Evolutionary conservation across 106 monocot species (phyloP).

Genomic region (Allium sativum): DNA sequence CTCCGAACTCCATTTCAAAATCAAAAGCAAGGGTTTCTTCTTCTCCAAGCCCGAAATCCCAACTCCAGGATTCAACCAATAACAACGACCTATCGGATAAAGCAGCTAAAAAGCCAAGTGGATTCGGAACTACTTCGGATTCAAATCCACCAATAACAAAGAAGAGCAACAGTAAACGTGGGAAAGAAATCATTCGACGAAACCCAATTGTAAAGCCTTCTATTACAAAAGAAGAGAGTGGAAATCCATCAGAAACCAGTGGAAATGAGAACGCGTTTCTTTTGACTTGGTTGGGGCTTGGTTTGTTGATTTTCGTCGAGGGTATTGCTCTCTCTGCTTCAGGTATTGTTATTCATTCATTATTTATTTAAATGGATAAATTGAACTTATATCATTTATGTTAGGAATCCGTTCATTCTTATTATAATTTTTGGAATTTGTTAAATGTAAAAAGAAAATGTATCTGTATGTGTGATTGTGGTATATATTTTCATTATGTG

Average conservation of each 20-base stretch:
- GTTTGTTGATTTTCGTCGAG: slow-evolving; percentile 5
- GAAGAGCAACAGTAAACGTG: background rate
- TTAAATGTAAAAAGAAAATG: too few species aligned
- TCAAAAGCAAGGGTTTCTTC: background rate
- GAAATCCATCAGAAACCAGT: background rate
- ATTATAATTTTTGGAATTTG: too few species aligned
- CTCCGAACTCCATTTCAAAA: background rate
- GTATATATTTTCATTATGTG: too few species aligned
- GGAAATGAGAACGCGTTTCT: slow-evolving; percentile 4
- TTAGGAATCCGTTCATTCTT: too few species aligned
- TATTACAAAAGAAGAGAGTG: background rate
- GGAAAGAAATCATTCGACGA: background rate
- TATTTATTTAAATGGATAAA: too few species aligned
- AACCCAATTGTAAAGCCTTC: slow-evolving; percentile 2
- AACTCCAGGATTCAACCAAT: background rate
- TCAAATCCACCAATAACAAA: background rate
- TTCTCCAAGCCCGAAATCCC: background rate
- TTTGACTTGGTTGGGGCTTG: slow-evolving; percentile 8
- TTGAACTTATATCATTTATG: too few species aligned
- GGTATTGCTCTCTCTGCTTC: slow-evolving; percentile 5
- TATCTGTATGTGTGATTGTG: too few species aligned
- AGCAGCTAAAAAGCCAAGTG: background rate
- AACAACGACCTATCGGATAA: too few species aligned
- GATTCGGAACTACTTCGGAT: background rate
- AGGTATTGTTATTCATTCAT: background rate